Evolutionary conservation across 2,329 filamentous ascomycete genomes (phyloP), one percentile per base, ranked within the genome.

Genomic region (Grosmannia huntii): DNA sequence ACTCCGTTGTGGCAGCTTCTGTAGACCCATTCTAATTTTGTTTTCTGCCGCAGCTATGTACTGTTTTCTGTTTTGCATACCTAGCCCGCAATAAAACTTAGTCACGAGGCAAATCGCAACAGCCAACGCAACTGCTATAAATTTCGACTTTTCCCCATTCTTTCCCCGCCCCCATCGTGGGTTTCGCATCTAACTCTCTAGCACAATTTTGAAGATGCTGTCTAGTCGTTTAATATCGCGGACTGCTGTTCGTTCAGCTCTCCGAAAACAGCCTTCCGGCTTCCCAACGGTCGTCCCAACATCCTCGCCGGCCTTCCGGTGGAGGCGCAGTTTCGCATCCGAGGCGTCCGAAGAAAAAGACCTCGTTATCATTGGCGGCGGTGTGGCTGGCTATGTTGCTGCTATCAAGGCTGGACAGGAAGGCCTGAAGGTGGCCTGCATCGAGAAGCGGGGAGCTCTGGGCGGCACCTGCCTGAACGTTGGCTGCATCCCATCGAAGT

Each of bases 331-430:
- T 63, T 85, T 82, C 68, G 81, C 83, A 59, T 80, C 80, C 57
- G 71, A 76, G 66, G 56, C 62, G 75, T 64, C 72, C 90, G 90
- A 91, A 73, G 90, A 96, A 74, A 95, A 96, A 75, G 94, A 99
- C 74, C 81, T 99, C 58, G 87, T 99, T 70, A 91, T 99, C 75
- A 96, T 99, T 70, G 94, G 94, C 69, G 94, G 94, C 73, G 94
- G 94, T 77, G 94, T 97, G 69, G 94, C 92, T 67, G 94, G 94
- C 71, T 99, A 99, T 77, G 94, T 99, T 68, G 92, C 94, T 65
- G 94, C 94, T 68, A 99, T 99, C 80, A 99, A 97, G 79, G 94
- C 94, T 68, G 94, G 91, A 60, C 94, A 99, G 75, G 90, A 95
- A 72, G 94, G 94, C 68, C 75, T 99, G 72, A 97, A 96, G 85